Evolutionary conservation across 352 stramenopile species (phyloP).

Genomic region (Phytophthora parvispora): DNA sequence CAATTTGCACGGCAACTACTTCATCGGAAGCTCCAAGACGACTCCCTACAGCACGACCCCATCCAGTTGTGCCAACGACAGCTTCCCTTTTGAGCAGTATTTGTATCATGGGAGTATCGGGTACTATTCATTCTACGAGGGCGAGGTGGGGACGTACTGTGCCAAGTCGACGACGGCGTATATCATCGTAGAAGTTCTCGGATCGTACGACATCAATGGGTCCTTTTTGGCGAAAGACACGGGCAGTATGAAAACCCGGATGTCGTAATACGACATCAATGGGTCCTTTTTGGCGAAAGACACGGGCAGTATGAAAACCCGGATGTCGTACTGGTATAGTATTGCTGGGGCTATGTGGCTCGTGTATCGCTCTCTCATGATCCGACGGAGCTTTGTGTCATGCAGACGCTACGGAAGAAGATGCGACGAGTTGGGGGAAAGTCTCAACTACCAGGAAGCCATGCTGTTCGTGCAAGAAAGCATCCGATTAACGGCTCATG

Average conservation of each 20-base stretch:
- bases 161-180: constrained; percentile 8
- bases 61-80: constrained; percentile 17
- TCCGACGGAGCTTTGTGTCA: constrained; percentile 8
- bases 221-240: constrained; percentile 8
- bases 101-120: constrained; percentile 40
- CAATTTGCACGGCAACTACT: constrained; percentile 36
- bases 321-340: constrained; percentile 10
- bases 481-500: constrained; percentile 2
- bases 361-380: constrained; percentile 5
- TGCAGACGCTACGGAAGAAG: constrained; percentile 9
- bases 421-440: constrained; percentile 9
- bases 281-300: constrained; percentile 6
- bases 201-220: constrained; percentile 25
- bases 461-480: constrained; percentile 24
- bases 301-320: too few species aligned
- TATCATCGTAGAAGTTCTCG: constrained; percentile 15
- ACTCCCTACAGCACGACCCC: constrained; percentile 7
- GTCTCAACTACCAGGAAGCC: constrained; percentile 1
- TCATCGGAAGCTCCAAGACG: constrained; percentile 6
- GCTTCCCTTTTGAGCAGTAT: constrained; percentile 23
- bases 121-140: constrained; percentile 34
- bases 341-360: constrained; percentile 6
- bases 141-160: constrained; percentile 26
- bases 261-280: too few species aligned
- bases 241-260: not conserved